These are phyloP conservation scores for Phlebopus sp. DNA, from an alignment of 1,284 basidiomycete genomes.

Conservation along the genomic window DNA sequence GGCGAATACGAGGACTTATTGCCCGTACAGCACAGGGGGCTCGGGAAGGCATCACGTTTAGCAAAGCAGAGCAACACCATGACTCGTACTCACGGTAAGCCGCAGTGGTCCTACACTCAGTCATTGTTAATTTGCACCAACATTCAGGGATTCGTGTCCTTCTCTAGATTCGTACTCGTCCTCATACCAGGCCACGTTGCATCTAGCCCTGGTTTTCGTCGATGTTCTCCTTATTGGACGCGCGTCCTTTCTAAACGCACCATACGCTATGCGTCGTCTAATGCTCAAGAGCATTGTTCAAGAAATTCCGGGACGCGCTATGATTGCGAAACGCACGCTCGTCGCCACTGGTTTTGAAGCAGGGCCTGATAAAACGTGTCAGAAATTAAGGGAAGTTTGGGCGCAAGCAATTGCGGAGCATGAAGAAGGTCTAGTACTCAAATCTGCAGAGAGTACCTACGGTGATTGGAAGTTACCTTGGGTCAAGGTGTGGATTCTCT, in stretches of 20 bases:
- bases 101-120: neutral
- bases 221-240: conserved; percentile 72
- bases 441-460: conserved; percentile 66
- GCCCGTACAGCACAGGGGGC: conserved; percentile 55
- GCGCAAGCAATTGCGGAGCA: conserved; percentile 46
- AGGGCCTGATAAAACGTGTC: conserved; percentile 13
- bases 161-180: conserved; percentile 49
- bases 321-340: conserved; percentile 53
- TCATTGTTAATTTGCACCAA: neutral
- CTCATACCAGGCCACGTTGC: conserved; percentile 40
- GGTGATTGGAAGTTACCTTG: conserved; percentile 62
- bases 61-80: conserved; percentile 13
- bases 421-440: conserved; percentile 75
- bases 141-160: conserved; percentile 36
- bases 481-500: conserved; percentile 64
- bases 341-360: conserved; percentile 34
- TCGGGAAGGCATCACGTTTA: conserved; percentile 28
- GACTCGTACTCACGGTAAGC: conserved; percentile 25
- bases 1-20: conserved; percentile 61
- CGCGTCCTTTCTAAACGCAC: conserved; percentile 47
- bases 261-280: conserved; percentile 59
- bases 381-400: conserved; percentile 47
- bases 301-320: conserved; percentile 53
- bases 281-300: conserved; percentile 58
- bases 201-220: conserved; percentile 81